Evolutionary conservation across 176 grass and related monocot genomes (phyloP), one percentile per base, ranked within the genome.

Genomic region (Paspalum notatum): DNA sequence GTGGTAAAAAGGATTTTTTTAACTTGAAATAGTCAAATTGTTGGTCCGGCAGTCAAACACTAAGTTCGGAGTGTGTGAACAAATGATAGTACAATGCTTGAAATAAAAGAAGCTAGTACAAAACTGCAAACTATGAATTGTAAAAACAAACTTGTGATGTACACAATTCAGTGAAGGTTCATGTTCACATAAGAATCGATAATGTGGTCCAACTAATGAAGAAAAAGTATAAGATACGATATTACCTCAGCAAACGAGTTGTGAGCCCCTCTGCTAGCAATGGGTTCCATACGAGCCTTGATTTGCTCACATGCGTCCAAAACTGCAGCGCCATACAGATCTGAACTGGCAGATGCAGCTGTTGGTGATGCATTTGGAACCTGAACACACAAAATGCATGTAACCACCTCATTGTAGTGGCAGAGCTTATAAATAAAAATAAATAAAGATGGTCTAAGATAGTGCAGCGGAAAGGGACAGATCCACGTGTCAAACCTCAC

Each of bases 251-350:
- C 81, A 89, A 98, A 98, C 72, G 95, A 95, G 64, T 71, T 88
- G 77, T 95, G 78, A 12, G 72, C 84, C 41, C 90, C 80, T 68
- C 79, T 91, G 74, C 62, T 74, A 75, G 92, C 92, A 87, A 94
- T 63, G 44, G 88, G 86, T 89, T 98, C 82, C 95, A 98, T 98
- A 14, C 95, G 87, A 55, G 86, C 88, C 85, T 92, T 90, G 56
- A 98, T 93, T 87, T 98, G 95, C 75, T 95, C 74, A 82, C 95
- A 98, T 60, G 95, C 95, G 83, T 98, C 90, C 74, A 95, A 91
- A 78, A 98, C 95, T 32, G 95, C 95, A 81, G 92, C 92, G 52
- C 95, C 95, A 79, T 98, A 98, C 48, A 98, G 71, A 86, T 98
- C 95, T 68, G 95, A 94, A 83, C 92, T 98, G 76, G 92, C 95